Percentiles rank a stretch among this genome's conserved stretches.
Conservation (phyloP, 1,284 basidiomycete genomes). For the Tylopilus orsonianus region DNA sequence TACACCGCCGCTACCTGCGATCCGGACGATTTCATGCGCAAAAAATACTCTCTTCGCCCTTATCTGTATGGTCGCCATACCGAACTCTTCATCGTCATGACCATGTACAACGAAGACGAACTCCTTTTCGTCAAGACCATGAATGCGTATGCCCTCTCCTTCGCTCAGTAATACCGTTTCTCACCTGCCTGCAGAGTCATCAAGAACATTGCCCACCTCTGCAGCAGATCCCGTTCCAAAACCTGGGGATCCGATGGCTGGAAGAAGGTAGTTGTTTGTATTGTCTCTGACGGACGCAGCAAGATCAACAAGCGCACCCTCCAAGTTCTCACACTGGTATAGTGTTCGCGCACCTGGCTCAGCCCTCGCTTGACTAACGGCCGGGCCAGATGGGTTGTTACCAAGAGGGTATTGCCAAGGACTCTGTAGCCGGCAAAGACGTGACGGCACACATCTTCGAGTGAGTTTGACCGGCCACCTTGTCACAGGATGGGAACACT, state of each 20-base stretch:
- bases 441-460: slow-evolving; percentile 95
- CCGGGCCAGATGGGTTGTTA: slow-evolving; percentile 84
- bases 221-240: slow-evolving; percentile 76
- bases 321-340: slow-evolving; percentile 74
- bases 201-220: slow-evolving; percentile 88
- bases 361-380: slow-evolving; percentile 3
- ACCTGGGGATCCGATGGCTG: slow-evolving; percentile 95
- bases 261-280: slow-evolving; percentile 94
- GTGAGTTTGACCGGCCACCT: slow-evolving; percentile 38
- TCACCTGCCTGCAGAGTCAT: slow-evolving; percentile 59
- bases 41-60: slow-evolving; percentile 81
- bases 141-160: slow-evolving; percentile 65
- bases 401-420: slow-evolving; percentile 94
- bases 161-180: neutral
- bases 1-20: slow-evolving; percentile 95
- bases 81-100: slow-evolving; percentile 94
- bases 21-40: slow-evolving; percentile 82
- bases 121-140: slow-evolving; percentile 82
- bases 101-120: slow-evolving; percentile 96
- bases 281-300: slow-evolving; percentile 89
- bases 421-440: slow-evolving; percentile 88
- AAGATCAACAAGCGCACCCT: slow-evolving; percentile 89
- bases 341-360: neutral
- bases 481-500: slow-evolving; percentile 11
- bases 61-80: slow-evolving; percentile 84